Conservation (phyloP, 179 eudicot genomes). For the Corrigiola litoralis region DNA sequence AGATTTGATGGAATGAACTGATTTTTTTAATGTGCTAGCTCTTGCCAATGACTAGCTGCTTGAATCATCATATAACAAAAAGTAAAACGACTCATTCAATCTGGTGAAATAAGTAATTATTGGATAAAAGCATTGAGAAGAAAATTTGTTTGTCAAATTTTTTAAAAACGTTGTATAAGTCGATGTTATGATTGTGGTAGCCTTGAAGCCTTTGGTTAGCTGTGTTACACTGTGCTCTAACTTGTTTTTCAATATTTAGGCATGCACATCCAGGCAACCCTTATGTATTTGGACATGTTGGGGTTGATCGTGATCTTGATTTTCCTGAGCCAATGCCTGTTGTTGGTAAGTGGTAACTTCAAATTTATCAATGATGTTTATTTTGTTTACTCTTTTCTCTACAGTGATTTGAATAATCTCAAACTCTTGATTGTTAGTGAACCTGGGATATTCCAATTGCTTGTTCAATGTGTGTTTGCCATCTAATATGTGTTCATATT, state of each 20-base stretch:
- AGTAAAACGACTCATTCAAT: no score
- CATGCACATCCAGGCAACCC: slow-evolving; percentile 99
- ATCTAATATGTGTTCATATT: not conserved
- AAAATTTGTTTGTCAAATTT: not conserved
- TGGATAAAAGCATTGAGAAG: no score
- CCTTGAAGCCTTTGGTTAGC: not conserved
- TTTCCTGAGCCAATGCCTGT: slow-evolving; percentile 99
- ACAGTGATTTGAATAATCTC: not conserved
- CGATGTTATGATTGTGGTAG: not conserved
- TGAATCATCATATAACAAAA: not conserved
- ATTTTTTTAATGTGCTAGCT: slow-evolving; percentile 1
- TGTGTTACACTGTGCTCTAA: slow-evolving; percentile 4
- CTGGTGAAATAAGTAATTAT: no score
- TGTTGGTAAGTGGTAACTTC: slow-evolving; percentile 55
- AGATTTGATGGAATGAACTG: no score
- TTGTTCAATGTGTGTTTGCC: not conserved
- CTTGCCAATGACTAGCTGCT: not conserved
- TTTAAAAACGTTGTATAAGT: not conserved
- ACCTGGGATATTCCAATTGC: not conserved
- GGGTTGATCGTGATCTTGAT: slow-evolving; percentile 86
- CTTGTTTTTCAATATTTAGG: slow-evolving; percentile 35
- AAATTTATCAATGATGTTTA: not conserved
- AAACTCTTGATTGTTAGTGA: not conserved
- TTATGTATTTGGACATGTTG: slow-evolving; percentile 93
- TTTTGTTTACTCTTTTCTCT: not conserved